Evolutionary conservation across 768 basidiomycete species (phyloP).

Genomic region (Pisolithus albus): DNA sequence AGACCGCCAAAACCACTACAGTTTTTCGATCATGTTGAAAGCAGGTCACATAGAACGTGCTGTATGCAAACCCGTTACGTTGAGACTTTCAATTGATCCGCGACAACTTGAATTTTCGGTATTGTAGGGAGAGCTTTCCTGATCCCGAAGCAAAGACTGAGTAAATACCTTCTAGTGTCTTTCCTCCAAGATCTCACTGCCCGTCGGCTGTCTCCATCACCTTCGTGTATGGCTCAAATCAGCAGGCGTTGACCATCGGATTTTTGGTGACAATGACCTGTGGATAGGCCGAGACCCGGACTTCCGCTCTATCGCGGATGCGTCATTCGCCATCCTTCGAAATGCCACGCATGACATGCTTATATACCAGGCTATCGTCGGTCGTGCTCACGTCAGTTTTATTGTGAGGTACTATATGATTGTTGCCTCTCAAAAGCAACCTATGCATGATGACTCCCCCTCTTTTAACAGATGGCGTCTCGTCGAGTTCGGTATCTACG

Average conservation of each 20-base stretch:
- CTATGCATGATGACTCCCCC: not conserved
- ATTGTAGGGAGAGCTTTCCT: constrained; percentile 39
- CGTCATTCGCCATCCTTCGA: constrained; percentile 47
- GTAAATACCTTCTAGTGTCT: constrained; percentile 33
- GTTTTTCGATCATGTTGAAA: constrained; percentile 49
- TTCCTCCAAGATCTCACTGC: constrained; percentile 53
- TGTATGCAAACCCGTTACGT: constrained; percentile 40
- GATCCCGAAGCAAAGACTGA: not conserved
- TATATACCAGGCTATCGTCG: constrained; percentile 50
- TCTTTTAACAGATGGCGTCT: constrained; percentile 40
- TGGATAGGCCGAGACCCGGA: constrained; percentile 66
- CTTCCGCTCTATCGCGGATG: constrained; percentile 50
- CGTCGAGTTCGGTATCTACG: constrained; percentile 39
- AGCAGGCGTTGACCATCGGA: constrained; percentile 51
- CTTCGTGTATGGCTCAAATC: constrained; percentile 60
- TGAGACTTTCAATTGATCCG: constrained; percentile 47
- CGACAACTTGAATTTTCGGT: constrained; percentile 51
- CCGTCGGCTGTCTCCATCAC: constrained; percentile 46
- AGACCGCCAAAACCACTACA: constrained; percentile 32
- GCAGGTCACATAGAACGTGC: constrained; percentile 49
- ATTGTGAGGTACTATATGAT: constrained; percentile 39
- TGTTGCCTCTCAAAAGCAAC: not conserved
- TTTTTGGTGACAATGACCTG: constrained; percentile 58
- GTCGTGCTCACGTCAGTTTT: constrained; percentile 51
- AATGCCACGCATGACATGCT: constrained; percentile 37